Evolutionary conservation across 2,329 filamentous ascomycete species (phyloP).

Genomic region (Neurospora crassa): DNA sequence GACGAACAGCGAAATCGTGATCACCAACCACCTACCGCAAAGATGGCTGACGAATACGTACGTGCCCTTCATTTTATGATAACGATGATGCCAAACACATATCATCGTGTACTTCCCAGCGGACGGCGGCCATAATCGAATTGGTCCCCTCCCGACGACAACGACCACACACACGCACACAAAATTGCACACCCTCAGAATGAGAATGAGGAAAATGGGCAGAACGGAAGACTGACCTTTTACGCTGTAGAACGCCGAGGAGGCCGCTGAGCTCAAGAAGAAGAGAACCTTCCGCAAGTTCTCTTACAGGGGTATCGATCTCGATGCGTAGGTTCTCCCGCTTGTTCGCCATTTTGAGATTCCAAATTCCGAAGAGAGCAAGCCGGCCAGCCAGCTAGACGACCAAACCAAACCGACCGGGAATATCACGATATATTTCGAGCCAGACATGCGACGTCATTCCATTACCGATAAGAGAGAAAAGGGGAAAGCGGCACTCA

Average conservation of each 20-base stretch:
- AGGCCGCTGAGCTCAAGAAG: constrained; percentile 99
- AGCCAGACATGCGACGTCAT: neutral
- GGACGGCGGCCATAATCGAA: neutral
- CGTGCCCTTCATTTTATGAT: constrained; percentile 9
- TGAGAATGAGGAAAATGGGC: neutral
- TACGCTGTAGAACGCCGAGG: constrained; percentile 74
- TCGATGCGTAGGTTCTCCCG: constrained; percentile 75
- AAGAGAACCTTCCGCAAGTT: constrained; percentile 99
- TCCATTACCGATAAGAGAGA: neutral
- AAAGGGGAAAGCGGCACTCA: neutral
- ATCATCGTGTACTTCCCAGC: neutral
- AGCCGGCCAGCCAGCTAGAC: neutral
- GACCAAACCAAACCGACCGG: neutral
- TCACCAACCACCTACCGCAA: constrained; percentile 36
- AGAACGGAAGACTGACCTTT: neutral
- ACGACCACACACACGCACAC: neutral
- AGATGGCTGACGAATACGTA: constrained; percentile 60
- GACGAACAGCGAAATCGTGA: constrained; percentile 28
- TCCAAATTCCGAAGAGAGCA: neutral
- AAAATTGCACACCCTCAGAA: neutral
- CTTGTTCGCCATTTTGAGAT: neutral
- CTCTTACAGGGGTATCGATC: constrained; percentile 98
- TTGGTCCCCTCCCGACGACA: neutral
- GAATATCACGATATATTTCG: neutral
- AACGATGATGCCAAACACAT: neutral